These are phyloP conservation scores for Clavispora carvajalis DNA, from an alignment of 805 yeast species.

Conservation along the genomic window DNA sequence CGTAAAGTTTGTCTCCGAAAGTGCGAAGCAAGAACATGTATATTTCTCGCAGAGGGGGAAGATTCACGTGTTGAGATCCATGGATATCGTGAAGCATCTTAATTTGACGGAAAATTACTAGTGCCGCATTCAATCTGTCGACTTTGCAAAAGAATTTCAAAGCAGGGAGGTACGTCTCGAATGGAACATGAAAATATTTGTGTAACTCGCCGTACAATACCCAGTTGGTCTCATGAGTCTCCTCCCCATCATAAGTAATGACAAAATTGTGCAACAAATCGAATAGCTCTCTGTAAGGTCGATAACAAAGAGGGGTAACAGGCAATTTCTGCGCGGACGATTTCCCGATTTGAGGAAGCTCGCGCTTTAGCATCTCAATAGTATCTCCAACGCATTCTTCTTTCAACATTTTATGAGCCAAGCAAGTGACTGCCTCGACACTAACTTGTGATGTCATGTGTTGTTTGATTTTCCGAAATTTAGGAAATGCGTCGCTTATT, in stretches of 20 bases:
- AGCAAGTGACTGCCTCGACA: conserved; percentile 23
- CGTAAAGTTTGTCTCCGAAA: conserved; percentile 55
- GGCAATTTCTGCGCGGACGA: conserved; percentile 26
- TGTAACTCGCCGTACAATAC: conserved; percentile 53
- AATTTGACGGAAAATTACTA: conserved; percentile 56
- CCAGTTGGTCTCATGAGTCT: conserved; percentile 47
- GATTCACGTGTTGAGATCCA: conserved; percentile 22
- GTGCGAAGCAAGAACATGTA: conserved; percentile 55
- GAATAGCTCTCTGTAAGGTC: conserved; percentile 25
- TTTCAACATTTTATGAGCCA: conserved; percentile 25
- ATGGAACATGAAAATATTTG: conserved; percentile 52
- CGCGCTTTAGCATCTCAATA: conserved; percentile 37
- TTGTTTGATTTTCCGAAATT: conserved; percentile 31
- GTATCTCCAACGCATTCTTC: conserved; percentile 36
- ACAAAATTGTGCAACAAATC: conserved; percentile 26
- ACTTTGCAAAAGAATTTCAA: conserved; percentile 52
- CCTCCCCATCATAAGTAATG: conserved; percentile 23
- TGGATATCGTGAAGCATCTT: conserved; percentile 50
- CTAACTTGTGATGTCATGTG: conserved; percentile 28
- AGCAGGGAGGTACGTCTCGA: conserved; percentile 52
- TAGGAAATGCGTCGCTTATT: conserved; percentile 23
- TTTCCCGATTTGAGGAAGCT: conserved; percentile 31
- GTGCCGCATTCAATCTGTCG: conserved; percentile 56
- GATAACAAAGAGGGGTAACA: conserved; percentile 17
- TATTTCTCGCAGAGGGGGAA: conserved; percentile 35